Percentiles rank a stretch among this genome's conserved stretches.
Conservation (phyloP, 441 rosid genomes). For the Erysimum pusillum region DNA sequence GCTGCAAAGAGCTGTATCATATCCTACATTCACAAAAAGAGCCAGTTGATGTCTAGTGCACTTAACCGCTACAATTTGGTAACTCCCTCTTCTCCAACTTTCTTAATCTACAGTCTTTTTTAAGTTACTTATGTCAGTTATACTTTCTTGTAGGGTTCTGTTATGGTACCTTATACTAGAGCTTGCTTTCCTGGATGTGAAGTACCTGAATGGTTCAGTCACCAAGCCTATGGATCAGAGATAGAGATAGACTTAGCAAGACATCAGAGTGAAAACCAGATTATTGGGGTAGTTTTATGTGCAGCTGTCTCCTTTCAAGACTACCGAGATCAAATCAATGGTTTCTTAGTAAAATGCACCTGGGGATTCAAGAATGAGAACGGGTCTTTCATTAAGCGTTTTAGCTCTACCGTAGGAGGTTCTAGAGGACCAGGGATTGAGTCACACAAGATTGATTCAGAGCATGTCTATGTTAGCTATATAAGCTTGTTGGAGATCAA, state of each 20-base stretch:
- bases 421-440: neutral
- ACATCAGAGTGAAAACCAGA: neutral
- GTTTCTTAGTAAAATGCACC: slow-evolving; percentile 16
- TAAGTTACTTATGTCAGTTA: neutral
- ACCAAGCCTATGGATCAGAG: neutral
- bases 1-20: neutral
- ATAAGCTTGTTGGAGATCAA: slow-evolving; percentile 12
- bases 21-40: slow-evolving; percentile 4
- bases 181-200: slow-evolving; percentile 26
- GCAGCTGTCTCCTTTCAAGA: slow-evolving; percentile 1
- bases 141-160: neutral
- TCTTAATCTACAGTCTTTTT: too few species aligned
- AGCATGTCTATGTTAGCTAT: slow-evolving; percentile 25
- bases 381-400: neutral
- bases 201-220: slow-evolving; percentile 15
- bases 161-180: neutral
- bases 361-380: neutral
- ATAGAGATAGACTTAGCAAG: neutral
- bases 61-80: slow-evolving; percentile 5
- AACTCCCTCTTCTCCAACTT: neutral
- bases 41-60: neutral
- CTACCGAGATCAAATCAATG: neutral
- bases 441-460: slow-evolving; percentile 10
- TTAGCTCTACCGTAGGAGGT: neutral
- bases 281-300: slow-evolving; percentile 10